Conservation (phyloP, 2,329 filamentous ascomycete genomes). For the Dendrostoma leiphaemia region DNA sequence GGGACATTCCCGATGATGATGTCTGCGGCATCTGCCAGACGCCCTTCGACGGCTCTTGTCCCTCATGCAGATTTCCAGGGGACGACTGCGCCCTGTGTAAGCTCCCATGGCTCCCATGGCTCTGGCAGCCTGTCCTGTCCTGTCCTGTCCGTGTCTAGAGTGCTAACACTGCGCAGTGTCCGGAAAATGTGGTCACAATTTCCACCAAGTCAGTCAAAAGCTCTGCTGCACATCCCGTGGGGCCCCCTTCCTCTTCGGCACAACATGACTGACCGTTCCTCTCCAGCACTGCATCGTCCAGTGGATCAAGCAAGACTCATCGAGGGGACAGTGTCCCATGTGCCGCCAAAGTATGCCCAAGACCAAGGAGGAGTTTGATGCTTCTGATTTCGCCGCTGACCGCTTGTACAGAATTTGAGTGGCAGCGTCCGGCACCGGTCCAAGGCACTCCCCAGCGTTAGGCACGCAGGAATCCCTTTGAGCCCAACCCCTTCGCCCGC, state of each 20-base stretch:
- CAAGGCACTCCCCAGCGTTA: constrained; percentile 15
- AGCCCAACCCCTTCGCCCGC: background rate
- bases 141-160: too few species aligned
- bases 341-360: constrained; percentile 90
- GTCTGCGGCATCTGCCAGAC: constrained; percentile 98
- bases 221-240: background rate
- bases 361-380: too few species aligned
- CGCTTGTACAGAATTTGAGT: constrained; percentile 2
- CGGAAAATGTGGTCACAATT: constrained; percentile 95
- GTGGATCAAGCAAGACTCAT: constrained; percentile 94
- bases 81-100: constrained; percentile 90
- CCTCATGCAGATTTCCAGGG: constrained; percentile 95
- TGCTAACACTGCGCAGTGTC: too few species aligned
- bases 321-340: constrained; percentile 95
- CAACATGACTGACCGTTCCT: background rate
- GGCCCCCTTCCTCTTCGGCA: too few species aligned
- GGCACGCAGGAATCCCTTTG: background rate
- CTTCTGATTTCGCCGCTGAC: background rate
- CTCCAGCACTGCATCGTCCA: constrained; percentile 86
- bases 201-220: constrained; percentile 80
- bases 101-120: constrained; percentile 30
- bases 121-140: background rate
- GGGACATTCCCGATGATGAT: constrained; percentile 96
- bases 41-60: constrained; percentile 96
- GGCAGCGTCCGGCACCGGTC: constrained; percentile 22